Evolutionary conservation across 805 yeast species (phyloP).

Genomic region (Candida insectorum): DNA sequence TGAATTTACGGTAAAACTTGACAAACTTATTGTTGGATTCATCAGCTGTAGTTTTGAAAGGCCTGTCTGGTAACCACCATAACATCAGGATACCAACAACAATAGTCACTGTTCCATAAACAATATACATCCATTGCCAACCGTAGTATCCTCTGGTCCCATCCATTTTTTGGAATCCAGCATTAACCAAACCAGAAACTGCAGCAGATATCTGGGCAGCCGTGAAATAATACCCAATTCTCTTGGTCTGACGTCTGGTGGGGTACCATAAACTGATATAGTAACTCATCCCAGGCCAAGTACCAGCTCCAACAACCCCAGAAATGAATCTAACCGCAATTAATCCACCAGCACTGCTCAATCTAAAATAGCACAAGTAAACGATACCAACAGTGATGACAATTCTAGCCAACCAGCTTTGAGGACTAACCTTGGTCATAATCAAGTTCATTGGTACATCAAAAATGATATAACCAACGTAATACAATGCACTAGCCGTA

Average conservation of each 20-base stretch:
- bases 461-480: slow-evolving; percentile 78
- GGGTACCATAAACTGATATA: slow-evolving; percentile 86
- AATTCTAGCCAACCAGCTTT: slow-evolving; percentile 79
- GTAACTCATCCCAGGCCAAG: slow-evolving; percentile 89
- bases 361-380: slow-evolving; percentile 67
- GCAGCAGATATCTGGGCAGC: slow-evolving; percentile 91
- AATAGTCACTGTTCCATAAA: slow-evolving; percentile 70
- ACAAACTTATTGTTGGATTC: slow-evolving; percentile 13
- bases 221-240: slow-evolving; percentile 86
- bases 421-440: slow-evolving; percentile 83
- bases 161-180: slow-evolving; percentile 85
- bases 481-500: slow-evolving; percentile 76
- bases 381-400: slow-evolving; percentile 75
- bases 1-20: slow-evolving; percentile 19
- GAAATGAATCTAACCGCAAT: slow-evolving; percentile 69
- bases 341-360: slow-evolving; percentile 55
- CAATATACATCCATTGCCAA: slow-evolving; percentile 82
- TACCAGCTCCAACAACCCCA: slow-evolving; percentile 80
- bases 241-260: slow-evolving; percentile 63
- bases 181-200: slow-evolving; percentile 83
- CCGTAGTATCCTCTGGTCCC: slow-evolving; percentile 67
- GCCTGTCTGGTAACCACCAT: slow-evolving; percentile 89
- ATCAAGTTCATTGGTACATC: slow-evolving; percentile 85
- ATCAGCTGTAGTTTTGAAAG: slow-evolving; percentile 20
- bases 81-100: slow-evolving; percentile 59